phyloP scores from a whole-genome alignment of 2,329 filamentous ascomycete genomes.

The Tympanopsis confertula region DNA sequence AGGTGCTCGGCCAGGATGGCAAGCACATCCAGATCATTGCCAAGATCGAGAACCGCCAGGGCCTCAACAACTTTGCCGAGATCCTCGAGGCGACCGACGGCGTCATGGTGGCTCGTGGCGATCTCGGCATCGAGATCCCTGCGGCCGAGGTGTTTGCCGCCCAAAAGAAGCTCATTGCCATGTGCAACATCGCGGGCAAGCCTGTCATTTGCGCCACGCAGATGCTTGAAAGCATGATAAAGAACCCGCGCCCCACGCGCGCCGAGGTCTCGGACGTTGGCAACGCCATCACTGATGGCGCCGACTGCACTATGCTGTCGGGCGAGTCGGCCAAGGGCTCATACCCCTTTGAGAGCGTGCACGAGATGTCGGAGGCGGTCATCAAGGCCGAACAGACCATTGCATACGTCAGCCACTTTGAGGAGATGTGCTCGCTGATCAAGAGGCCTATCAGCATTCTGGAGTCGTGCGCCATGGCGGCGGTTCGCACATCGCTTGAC shows the following conservation, averaged over 20 bases:
- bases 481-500: slow-evolving; percentile 88
- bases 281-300: slow-evolving; percentile 93
- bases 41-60: slow-evolving; percentile 99
- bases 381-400: slow-evolving; percentile 94
- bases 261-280: slow-evolving; percentile 98
- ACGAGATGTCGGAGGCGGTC: slow-evolving; percentile 97
- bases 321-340: slow-evolving; percentile 97
- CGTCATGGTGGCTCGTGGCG: slow-evolving; percentile 99
- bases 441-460: slow-evolving; percentile 75
- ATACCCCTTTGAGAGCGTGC: slow-evolving; percentile 85
- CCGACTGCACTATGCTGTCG: slow-evolving; percentile 99
- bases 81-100: slow-evolving; percentile 93
- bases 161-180: slow-evolving; percentile 99
- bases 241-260: slow-evolving; percentile 95
- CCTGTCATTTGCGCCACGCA: slow-evolving; percentile 97
- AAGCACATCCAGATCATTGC: slow-evolving; percentile 98
- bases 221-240: slow-evolving; percentile 98
- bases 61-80: slow-evolving; percentile 98
- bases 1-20: slow-evolving; percentile 80
- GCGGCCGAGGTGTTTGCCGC: slow-evolving; percentile 97
- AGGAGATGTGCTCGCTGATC: slow-evolving; percentile 79
- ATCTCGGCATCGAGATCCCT: slow-evolving; percentile 96
- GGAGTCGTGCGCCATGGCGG: slow-evolving; percentile 94
- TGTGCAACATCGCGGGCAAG: slow-evolving; percentile 99
- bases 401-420: slow-evolving; percentile 90